Base-by-base conservation (phyloP, 345 rosid species). In the Eucalyptus pumila region DNA sequence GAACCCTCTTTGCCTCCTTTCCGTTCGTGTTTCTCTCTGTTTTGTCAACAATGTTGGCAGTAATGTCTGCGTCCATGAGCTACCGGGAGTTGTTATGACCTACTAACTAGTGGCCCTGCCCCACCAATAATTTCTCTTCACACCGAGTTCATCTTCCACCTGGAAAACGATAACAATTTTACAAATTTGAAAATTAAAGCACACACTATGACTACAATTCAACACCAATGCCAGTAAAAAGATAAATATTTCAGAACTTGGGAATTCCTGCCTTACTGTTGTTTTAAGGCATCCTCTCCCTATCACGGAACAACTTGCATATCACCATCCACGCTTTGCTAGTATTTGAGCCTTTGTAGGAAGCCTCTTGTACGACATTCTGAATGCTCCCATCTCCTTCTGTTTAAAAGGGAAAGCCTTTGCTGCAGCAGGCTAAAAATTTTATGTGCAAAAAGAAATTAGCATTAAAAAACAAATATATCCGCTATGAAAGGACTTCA, bases 321-420 rank as follows among this genome's bases (percentile, higher is more conserved):
- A 91, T 97, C 95, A 96, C 98, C 99, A 95, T 90, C 99, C 97
- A 89, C 95, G 95, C 88, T 97, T 95, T 86, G 94, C 98, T 62
- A 96, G 98, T 32, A 97, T 97, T 93, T 98, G 95, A 62, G 99
- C 92, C 93, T 97, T 97, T 5, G 98, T 96, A 69, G 96, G 88
- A 95, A 89, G 48, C 99, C 98, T 89, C 91, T 95, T 30, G 99
- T 90, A 14, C 98, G 98, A 87, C 98, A 92, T 93, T 95, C 99
- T 17, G 94, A 37, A 76, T 96, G 91, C 90, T 97, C 99, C 99
- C 87, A 87, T 89, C 95, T 97, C 98, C 89, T 96, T 97, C 90
- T 96, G 96, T 89, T 96, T 96, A 3, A 95, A 48, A 52, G 96
- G 97, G 90, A 97, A 95, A 86, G 97, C 98, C 88, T 96, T 96